Evolutionary conservation across 2,329 filamentous ascomycete species (phyloP).

Genomic region (Trichoderma asperellum): DNA sequence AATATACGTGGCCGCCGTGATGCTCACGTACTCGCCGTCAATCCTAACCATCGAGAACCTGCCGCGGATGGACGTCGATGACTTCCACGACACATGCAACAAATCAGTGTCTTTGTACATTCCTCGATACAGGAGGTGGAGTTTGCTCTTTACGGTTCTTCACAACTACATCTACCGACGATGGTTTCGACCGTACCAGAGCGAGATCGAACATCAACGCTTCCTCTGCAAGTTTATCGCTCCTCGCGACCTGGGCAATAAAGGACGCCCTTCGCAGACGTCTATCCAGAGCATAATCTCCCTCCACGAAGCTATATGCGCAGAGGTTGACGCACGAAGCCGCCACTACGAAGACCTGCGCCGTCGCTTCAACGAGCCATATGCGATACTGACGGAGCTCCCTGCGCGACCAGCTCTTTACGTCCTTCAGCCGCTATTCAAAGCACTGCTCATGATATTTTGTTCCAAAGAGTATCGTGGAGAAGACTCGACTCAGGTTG

Average conservation of each 20-base stretch:
- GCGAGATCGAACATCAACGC: slow-evolving; percentile 25
- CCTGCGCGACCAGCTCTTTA: neutral
- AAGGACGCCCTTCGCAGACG: neutral
- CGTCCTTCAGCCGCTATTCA: neutral
- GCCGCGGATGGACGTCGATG: slow-evolving; percentile 30
- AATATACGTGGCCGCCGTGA: neutral
- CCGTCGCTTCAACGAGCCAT: neutral
- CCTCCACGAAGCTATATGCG: neutral
- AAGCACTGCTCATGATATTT: neutral
- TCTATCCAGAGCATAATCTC: neutral
- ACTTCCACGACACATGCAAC: slow-evolving; percentile 24
- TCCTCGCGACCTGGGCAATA: neutral
- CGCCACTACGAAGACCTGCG: neutral
- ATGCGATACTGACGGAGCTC: neutral
- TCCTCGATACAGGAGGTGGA: neutral
- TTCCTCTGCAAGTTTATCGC: slow-evolving; percentile 26
- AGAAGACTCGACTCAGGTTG: neutral
- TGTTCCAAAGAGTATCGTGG: neutral
- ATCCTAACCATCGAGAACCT: neutral
- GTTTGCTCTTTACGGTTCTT: neutral
- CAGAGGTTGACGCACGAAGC: neutral
- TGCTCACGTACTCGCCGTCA: neutral
- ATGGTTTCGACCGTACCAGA: slow-evolving; percentile 27
- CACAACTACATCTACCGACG: slow-evolving; percentile 26
- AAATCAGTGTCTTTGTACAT: slow-evolving; percentile 27